Percentiles rank a stretch among this genome's conserved stretches.
phyloP scores from a whole-genome alignment of 1,284 basidiomycete species.

The Trichosporon faecale region DNA sequence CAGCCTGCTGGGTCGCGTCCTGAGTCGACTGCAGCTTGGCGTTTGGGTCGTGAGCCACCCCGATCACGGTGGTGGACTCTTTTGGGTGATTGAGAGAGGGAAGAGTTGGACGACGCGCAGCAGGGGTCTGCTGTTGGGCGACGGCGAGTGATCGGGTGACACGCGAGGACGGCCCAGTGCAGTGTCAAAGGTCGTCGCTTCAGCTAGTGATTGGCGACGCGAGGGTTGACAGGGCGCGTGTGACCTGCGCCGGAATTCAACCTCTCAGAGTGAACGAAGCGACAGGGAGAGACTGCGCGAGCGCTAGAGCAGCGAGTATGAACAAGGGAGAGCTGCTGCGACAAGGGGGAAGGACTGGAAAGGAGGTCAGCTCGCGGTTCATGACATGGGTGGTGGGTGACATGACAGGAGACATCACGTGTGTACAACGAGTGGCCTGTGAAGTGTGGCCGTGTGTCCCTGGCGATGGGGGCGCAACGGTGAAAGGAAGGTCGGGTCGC shows the following conservation, averaged over 20 bases:
- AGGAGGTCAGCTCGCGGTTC: neutral
- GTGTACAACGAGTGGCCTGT: neutral
- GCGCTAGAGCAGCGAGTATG: neutral
- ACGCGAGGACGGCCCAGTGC: neutral
- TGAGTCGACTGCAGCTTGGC: conserved; percentile 6
- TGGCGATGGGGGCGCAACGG: neutral
- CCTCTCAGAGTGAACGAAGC: neutral
- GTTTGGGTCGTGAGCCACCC: neutral
- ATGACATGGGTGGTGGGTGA: neutral
- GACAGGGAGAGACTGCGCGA: neutral
- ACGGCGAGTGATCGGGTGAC: neutral
- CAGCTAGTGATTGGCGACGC: neutral
- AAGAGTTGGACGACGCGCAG: neutral
- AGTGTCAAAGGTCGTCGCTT: neutral
- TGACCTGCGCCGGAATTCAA: neutral
- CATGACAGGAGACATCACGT: neutral
- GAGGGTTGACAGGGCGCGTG: neutral
- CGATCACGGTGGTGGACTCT: neutral
- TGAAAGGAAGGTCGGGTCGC: neutral
- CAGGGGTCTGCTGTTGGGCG: neutral
- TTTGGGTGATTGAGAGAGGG: neutral
- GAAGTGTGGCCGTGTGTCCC: neutral
- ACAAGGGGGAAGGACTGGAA: neutral
- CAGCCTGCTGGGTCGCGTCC: neutral
- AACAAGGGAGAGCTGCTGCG: neutral